phyloP scores from a whole-genome alignment of 495 filamentous ascomycete genomes.

The Penicillium atrosanguineum region DNA sequence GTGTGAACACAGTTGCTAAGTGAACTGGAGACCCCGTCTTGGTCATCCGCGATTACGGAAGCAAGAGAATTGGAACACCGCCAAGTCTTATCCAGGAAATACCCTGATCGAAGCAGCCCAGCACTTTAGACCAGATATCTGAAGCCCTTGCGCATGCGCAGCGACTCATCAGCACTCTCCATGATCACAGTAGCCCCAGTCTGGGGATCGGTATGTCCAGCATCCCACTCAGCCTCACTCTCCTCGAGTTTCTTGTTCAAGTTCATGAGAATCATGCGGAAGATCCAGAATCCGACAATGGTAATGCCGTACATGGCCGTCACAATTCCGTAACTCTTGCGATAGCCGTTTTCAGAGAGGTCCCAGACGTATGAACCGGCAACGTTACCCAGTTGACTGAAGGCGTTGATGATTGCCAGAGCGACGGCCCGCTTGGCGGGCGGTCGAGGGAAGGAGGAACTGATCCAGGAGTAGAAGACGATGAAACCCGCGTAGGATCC shows the following conservation, averaged over 20 bases:
- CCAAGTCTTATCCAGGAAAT: background rate
- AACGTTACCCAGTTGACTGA: constrained; percentile 47
- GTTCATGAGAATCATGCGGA: constrained; percentile 58
- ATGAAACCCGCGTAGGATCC: constrained; percentile 59
- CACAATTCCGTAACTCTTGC: constrained; percentile 37
- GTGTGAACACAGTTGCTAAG: too few species aligned
- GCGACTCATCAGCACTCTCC: constrained; percentile 24
- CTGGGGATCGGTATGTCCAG: constrained; percentile 8
- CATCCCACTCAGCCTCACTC: constrained; percentile 28
- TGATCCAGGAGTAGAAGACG: constrained; percentile 75
- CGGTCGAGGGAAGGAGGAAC: constrained; percentile 73
- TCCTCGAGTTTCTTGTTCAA: constrained; percentile 69
- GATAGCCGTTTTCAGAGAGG: constrained; percentile 30
- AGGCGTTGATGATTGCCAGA: constrained; percentile 77
- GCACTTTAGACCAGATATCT: constrained; percentile 29
- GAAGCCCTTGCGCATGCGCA: constrained; percentile 35
- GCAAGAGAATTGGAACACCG: too few species aligned
- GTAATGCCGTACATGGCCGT: constrained; percentile 36
- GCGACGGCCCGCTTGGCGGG: constrained; percentile 81
- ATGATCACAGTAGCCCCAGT: constrained; percentile 15
- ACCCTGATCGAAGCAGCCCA: constrained; percentile 3
- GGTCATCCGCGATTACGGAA: too few species aligned
- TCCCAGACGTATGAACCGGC: constrained; percentile 36
- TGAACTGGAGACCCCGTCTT: too few species aligned
- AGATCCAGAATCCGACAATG: constrained; percentile 30